Evolutionary conservation across 2,329 filamentous ascomycete species (phyloP), one percentile per base, ranked within the genome.

Genomic region (Seiridium unicorne): DNA sequence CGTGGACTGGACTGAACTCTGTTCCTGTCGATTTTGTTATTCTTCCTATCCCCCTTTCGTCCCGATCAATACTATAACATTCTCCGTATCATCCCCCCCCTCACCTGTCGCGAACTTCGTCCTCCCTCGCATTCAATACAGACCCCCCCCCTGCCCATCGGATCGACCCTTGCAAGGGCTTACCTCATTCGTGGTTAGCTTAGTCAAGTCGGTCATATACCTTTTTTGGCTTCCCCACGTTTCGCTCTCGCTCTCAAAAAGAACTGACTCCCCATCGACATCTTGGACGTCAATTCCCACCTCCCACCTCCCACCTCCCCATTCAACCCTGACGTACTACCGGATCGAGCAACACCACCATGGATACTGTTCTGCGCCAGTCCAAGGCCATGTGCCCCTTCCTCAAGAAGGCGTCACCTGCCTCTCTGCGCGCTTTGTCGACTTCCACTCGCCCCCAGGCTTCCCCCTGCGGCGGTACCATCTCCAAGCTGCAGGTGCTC

Each of bases 381-480:
- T 97, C 93, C 75, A 93, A 93, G 84, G 88, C 91, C 74, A 90
- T 99, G 89, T 99, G 95, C 80, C 95, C 95, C 59, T 99, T 99
- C 80, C 83, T 99, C 77, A 94, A 93, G 83, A 92, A 93, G 79
- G 94, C 95, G 42, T 94, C 93, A 44, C 92, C 94, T 68, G 90
- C 93, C 68, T 93, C 93, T 60, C 87, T 99, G 65, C 93, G 95
- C 68, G 90, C 93, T 61, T 86, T 99, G 72, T 96, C 91, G 54
- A 92, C 89, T 61, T 84, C 90, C 58, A 87, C 81, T 79, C 77
- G 87, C 79, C 73, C 85, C 68, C 85, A 87, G 74, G 83, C 71
- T 63, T 90, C 90, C 58, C 89, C 89, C 60, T 91, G 93, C 70
- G 94, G 93, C 67, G 92, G 93, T 71, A 92, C 92, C 77, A 97